Conservation (phyloP, 345 rosid genomes). For the Populus nigra region DNA sequence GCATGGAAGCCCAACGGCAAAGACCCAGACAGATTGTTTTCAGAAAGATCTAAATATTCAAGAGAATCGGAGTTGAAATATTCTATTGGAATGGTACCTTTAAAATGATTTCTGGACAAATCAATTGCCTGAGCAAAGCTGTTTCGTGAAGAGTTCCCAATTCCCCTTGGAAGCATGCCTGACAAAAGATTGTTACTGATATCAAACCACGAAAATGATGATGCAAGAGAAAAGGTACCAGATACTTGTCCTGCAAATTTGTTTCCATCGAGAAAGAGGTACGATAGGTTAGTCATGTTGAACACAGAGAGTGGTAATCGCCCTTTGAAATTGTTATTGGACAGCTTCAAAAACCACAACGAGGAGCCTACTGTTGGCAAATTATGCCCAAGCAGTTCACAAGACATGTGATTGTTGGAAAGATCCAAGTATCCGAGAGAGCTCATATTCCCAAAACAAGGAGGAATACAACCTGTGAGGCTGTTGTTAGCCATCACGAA, state of each 20-base stretch:
- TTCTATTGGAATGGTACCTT: no score
- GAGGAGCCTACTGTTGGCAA: background rate
- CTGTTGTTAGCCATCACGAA: slow-evolving; percentile 11
- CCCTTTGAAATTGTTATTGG: background rate
- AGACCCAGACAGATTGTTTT: slow-evolving; percentile 1
- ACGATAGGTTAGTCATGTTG: background rate
- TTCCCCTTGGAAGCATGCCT: background rate
- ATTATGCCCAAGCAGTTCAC: background rate
- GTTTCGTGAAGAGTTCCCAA: background rate
- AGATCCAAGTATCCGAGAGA: background rate
- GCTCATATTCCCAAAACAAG: slow-evolving; percentile 9
- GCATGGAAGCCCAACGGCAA: background rate
- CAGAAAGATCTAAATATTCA: background rate
- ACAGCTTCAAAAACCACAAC: background rate
- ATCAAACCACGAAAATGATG: background rate
- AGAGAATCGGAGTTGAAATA: background rate
- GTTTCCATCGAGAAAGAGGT: slow-evolving; percentile 12
- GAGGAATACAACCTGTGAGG: slow-evolving; percentile 20
- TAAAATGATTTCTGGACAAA: no score
- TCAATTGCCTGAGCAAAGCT: no score
- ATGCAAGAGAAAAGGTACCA: background rate
- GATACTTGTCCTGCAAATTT: background rate
- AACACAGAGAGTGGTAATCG: background rate
- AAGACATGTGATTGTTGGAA: slow-evolving; percentile 8
- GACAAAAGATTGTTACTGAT: background rate